Evolutionary conservation across 495 filamentous ascomycete genomes (phyloP), one percentile per base, ranked within the genome.

Genomic region (Xylaria scruposa): DNA sequence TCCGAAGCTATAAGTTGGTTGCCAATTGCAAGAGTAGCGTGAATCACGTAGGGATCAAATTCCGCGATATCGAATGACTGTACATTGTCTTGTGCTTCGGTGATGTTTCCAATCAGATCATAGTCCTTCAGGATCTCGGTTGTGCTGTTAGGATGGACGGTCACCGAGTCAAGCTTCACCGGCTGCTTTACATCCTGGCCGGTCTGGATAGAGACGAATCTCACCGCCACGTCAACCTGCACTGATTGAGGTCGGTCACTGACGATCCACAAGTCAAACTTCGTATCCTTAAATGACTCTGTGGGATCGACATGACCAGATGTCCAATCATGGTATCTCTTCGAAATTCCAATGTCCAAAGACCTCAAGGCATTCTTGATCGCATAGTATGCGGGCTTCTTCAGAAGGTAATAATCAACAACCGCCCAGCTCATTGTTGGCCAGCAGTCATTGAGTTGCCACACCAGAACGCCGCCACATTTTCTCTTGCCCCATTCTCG

Each of bases 391-490:
- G 90, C 90, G 3, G 90, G 88, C 78, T 97, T 97, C 31, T 89
- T 91, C 9, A 92, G 84, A 62, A 91, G 81, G 77, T 90, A 91
- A 75, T 93, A 94, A 78, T 97, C 93, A 8, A 90, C 90, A 56
- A 96, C 89, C 1, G 92, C 86, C 92, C 92, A 93, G 4, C 89
- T 92, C 69, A 90, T 94, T 8, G 88, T 90, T 1, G 94, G 93
- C 93, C 93, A 97, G 79, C 92, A 94, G 81, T 97, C 94, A 71
- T 97, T 97, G 56, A 96, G 79, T 78, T 97, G 94, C 94, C 94
- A 97, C 1, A 96, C 90, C n/a, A 97, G 82, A 17, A 91, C 92
- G 17, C 94, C 94, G 58, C 91, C 91, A 75, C 94, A 97, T 21
- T 81, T 75, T 69, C 92, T 87, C 72, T 78, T 78, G 1, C 83